phyloP scores from a whole-genome alignment of 2,329 filamentous ascomycete species.

The Colletotrichum endophyticum region DNA sequence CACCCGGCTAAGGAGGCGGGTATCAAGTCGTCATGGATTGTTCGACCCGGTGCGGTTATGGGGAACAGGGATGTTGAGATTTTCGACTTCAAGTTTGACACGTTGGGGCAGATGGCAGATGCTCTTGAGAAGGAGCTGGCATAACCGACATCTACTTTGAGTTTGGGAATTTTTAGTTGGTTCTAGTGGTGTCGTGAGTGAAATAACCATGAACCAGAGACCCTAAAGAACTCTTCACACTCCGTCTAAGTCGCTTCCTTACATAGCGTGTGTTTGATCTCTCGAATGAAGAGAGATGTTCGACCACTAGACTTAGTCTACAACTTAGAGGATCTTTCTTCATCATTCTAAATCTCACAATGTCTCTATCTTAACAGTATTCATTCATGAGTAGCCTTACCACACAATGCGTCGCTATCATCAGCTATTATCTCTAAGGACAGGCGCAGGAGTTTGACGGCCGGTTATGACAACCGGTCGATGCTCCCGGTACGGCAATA shows the following conservation, averaged over 20 bases:
- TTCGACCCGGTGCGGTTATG: conserved; percentile 45
- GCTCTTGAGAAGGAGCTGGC: conserved; percentile 47
- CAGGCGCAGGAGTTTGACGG: not conserved
- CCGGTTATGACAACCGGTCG: not conserved
- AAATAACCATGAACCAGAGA: not conserved
- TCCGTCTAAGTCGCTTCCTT: rapidly evolving
- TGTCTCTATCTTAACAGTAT: not conserved
- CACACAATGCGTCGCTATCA: not conserved
- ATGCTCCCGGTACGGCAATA: not conserved
- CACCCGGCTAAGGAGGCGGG: conserved; percentile 64
- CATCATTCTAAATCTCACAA: not conserved
- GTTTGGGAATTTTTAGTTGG: not conserved
- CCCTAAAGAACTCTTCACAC: not conserved
- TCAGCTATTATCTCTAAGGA: not conserved
- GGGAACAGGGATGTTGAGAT: conserved; percentile 44
- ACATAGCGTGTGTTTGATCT: not conserved
- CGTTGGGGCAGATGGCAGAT: conserved; percentile 65
- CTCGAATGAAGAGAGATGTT: not conserved
- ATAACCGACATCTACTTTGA: not conserved
- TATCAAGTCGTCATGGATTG: conserved; percentile 67
- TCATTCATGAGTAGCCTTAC: not conserved
- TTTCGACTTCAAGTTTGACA: conserved; percentile 63
- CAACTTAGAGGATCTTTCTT: no score
- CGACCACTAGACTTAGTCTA: not conserved
- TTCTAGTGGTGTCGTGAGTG: not conserved